Percentiles rank a stretch among this genome's conserved stretches.
Conservation (phyloP, 2,329 filamentous ascomycete genomes). For the Truncatella angustata region DNA sequence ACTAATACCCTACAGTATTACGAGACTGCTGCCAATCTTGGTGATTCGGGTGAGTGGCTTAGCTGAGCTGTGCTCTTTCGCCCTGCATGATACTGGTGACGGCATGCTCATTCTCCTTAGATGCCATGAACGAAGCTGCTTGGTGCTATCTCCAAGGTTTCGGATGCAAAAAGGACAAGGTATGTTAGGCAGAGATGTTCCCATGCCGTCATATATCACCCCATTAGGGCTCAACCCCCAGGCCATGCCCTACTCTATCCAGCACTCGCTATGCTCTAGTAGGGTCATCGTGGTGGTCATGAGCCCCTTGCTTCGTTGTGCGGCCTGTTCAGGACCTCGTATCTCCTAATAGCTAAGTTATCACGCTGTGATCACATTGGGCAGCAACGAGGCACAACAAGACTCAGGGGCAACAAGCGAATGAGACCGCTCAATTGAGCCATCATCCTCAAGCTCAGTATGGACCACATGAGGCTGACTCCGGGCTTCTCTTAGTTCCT, state of each 20-base stretch:
- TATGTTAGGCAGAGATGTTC: conserved; percentile 49
- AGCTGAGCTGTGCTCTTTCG: not conserved
- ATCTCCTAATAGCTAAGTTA: not conserved
- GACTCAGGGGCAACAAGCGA: conserved; percentile 19
- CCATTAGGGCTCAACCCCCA: conserved; percentile 11
- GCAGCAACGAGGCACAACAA: conserved; percentile 41
- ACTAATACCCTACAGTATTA: conserved; percentile 67
- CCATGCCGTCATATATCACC: conserved; percentile 22
- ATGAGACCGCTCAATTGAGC: conserved; percentile 10
- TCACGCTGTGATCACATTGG: conserved; percentile 37
- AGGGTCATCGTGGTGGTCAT: too few relatives aligned
- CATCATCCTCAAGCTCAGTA: conserved; percentile 11
- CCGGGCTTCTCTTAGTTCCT: conserved; percentile 55
- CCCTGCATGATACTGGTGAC: not conserved
- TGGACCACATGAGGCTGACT: conserved; percentile 50
- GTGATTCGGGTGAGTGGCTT: conserved; percentile 67
- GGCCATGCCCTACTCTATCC: too few relatives aligned
- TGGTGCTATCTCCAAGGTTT: conserved; percentile 98
- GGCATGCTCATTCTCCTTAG: conserved; percentile 36
- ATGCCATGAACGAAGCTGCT: conserved; percentile 95
- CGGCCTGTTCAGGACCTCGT: not conserved
- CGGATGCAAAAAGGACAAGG: conserved; percentile 97
- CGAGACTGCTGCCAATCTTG: conserved; percentile 93
- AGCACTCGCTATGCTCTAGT: too few relatives aligned
- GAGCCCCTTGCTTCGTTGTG: conserved; percentile 2